A percentile compares a stretch with the other conserved stretches of the same genome.
phyloP scores from a whole-genome alignment of 228 moss, liverwort and hornwort species.

The Sphagnum fallax region DNA sequence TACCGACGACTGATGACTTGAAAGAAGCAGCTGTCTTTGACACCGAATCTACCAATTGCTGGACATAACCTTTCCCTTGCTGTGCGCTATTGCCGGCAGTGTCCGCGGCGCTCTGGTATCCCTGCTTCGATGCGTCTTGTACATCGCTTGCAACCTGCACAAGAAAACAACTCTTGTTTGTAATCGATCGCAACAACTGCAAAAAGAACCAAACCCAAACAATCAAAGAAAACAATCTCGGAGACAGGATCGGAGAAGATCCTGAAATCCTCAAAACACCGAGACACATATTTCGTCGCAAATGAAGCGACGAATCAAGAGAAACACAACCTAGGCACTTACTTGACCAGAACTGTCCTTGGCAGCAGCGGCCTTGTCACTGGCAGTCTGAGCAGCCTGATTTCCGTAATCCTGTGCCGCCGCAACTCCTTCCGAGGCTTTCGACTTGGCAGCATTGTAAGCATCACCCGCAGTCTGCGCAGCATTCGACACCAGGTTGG shows the following conservation, averaged over 20 bases:
- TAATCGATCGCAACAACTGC: too few relatives aligned
- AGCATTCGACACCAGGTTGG: background rate
- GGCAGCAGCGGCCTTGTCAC: constrained; percentile 4
- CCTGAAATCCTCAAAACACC: too few relatives aligned
- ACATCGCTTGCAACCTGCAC: constrained; percentile 5
- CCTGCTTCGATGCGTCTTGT: constrained; percentile 9
- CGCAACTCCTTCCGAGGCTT: constrained; percentile 9
- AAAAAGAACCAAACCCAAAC: too few relatives aligned
- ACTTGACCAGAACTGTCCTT: constrained; percentile 5
- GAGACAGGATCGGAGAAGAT: too few relatives aligned
- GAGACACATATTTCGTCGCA: background rate
- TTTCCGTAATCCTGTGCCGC: constrained; percentile 10
- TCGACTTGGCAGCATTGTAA: constrained; percentile 4
- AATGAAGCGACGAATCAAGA: background rate
- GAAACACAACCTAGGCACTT: background rate
- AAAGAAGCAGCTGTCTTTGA: constrained; percentile 15
- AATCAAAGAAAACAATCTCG: too few relatives aligned
- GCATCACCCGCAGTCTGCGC: background rate
- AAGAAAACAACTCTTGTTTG: too few relatives aligned
- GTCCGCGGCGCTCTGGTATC: constrained; percentile 6
- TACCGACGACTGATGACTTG: constrained; percentile 9
- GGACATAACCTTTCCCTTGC: constrained; percentile 18
- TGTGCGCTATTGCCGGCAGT: constrained; percentile 9
- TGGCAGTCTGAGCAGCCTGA: constrained; percentile 20
- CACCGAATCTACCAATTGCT: constrained; percentile 19